phyloP scores from a whole-genome alignment of 805 yeast genomes.

The Candida anglica region DNA sequence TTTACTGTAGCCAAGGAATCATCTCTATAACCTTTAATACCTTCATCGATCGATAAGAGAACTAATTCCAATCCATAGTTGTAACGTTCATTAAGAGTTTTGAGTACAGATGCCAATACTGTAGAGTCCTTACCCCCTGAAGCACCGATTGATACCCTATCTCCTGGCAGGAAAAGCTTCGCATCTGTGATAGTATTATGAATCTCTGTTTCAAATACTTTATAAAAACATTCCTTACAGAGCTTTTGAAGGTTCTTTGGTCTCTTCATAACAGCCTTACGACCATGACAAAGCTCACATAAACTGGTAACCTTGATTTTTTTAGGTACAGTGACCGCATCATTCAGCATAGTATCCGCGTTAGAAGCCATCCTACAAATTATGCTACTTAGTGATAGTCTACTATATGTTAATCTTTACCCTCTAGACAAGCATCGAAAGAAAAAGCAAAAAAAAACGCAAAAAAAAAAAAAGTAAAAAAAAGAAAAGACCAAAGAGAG shows the following conservation, averaged over 20 bases:
- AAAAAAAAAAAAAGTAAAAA: not conserved
- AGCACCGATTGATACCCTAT: constrained; percentile 93
- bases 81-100: constrained; percentile 82
- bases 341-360: constrained; percentile 4
- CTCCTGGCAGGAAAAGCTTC: constrained; percentile 73
- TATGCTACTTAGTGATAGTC: no score
- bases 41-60: constrained; percentile 88
- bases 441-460: not conserved
- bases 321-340: constrained; percentile 11
- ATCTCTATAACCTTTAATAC: constrained; percentile 94
- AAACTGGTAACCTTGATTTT: constrained; percentile 39
- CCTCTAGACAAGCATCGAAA: no score
- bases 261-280: constrained; percentile 83
- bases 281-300: constrained; percentile 80
- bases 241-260: constrained; percentile 90
- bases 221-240: constrained; percentile 86
- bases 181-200: constrained; percentile 80
- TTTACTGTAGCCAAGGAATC: constrained; percentile 96
- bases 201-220: constrained; percentile 91
- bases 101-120: constrained; percentile 84
- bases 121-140: constrained; percentile 99
- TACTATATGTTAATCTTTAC: no score
- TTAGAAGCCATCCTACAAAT: no score
- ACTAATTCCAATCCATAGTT: constrained; percentile 84
- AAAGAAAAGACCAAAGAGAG: no score